Evolutionary conservation across 805 yeast species (phyloP), one percentile per base, ranked within the genome.

Genomic region (Candida quercuum): DNA sequence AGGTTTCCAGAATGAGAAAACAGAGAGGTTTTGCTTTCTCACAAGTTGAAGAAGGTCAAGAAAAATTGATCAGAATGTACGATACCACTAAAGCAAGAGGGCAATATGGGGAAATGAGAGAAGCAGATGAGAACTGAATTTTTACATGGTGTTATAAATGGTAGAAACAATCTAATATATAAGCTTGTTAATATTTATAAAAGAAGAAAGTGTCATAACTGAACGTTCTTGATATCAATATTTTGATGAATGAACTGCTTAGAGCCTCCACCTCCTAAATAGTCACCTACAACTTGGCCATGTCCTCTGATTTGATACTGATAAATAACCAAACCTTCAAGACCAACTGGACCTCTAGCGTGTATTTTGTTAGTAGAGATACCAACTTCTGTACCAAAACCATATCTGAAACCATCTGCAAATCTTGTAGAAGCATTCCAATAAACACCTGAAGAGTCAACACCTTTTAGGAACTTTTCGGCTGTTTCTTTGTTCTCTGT

Each of bases 1-100:
- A 94, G 62, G 98, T 93, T 27, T 96, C 91, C 61, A 76, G 99
- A 61, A 91, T 93, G 86, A 85, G 94, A 59, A 93, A 93, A 56
- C 99, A 93, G 64, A 80, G 98, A 63, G 99, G 99, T 6, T 93
- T 86, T 69, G 99, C 99, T 2, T 93, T 93, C 54, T 88, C 97
- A 6, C 98, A 93, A 61, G 88, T 85, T 33, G 96, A 87, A 46
- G 96, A 86, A 57, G 95, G 95, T 26, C 96, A 89, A 63, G 96
- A 88, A 48, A 80, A 81, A 55, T 76, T 93, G 43, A 82, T 93
- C 34, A 75, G 98, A 52, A 86, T 94, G 68, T 93, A 93, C 54
- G 99, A 93, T 60, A 91, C 98, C 3, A 91, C 97, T 1, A 81
- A 83, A 61, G 71, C 76, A 51, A 74, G 89, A 61, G 89, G 89